Evolutionary conservation across 352 stramenopile genomes (phyloP).

Genomic region (Phytophthora podocarpi): DNA sequence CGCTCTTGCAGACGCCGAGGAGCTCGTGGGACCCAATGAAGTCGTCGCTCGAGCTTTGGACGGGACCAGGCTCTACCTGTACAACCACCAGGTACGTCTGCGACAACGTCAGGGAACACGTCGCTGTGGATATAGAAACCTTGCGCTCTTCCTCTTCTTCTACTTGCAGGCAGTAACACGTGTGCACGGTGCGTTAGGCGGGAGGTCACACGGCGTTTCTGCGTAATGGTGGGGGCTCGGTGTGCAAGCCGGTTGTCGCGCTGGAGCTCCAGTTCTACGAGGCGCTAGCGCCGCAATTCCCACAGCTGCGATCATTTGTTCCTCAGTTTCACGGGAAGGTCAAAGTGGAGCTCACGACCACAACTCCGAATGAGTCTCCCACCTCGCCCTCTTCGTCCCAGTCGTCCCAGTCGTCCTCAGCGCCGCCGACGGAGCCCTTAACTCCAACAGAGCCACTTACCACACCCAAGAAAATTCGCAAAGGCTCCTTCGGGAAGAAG

Average conservation of each 20-base stretch:
- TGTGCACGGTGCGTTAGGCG: constrained; percentile 34
- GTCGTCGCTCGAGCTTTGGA: constrained; percentile 68
- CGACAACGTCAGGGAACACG: no score
- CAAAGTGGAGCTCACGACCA: constrained; percentile 54
- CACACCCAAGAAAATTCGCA: constrained; percentile 24
- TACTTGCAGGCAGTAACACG: constrained; percentile 5
- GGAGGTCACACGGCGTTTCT: constrained; percentile 80
- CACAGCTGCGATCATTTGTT: constrained; percentile 71
- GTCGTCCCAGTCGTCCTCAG: constrained; percentile 8
- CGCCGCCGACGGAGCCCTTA: no score
- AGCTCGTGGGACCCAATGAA: constrained; percentile 48
- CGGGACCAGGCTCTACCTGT: constrained; percentile 79
- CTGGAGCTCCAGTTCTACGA: constrained; percentile 83
- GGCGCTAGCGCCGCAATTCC: constrained; percentile 47
- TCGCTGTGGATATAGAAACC: no score
- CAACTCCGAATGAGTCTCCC: constrained; percentile 2
- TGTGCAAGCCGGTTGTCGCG: constrained; percentile 79
- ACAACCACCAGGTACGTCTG: constrained; percentile 73
- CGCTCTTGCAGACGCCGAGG: constrained; percentile 5
- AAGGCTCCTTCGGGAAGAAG: constrained; percentile 40
- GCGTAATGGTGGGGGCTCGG: constrained; percentile 59
- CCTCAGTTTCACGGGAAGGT: constrained; percentile 72
- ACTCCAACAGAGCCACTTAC: constrained; percentile 3
- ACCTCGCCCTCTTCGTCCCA: no score
- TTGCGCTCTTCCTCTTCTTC: no score